Evolutionary conservation across 257 asterid genomes (phyloP).

Genomic region (Rubia yunnanensis): DNA sequence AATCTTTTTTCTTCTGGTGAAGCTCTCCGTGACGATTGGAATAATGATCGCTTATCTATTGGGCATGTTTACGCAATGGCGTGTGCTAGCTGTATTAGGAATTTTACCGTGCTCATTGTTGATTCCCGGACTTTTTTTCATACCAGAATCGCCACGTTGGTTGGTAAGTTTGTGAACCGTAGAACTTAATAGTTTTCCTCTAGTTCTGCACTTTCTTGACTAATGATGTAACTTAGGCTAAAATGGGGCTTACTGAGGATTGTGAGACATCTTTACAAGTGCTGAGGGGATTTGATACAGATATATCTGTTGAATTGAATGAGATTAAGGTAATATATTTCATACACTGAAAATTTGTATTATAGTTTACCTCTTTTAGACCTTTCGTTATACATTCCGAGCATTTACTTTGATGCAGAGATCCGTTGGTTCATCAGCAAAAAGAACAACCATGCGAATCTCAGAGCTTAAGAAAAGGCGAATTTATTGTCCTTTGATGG

Average conservation of each 20-base stretch:
- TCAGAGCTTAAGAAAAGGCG: constrained; percentile 72
- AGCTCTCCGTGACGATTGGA: constrained; percentile 84
- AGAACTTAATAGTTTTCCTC: constrained; percentile 10
- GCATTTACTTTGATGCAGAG: constrained; percentile 31
- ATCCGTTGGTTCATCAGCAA: constrained; percentile 69
- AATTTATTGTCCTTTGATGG: constrained; percentile 77
- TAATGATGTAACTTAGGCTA: constrained; percentile 42
- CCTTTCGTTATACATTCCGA: background rate
- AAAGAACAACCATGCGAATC: constrained; percentile 55
- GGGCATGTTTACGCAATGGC: constrained; percentile 76
- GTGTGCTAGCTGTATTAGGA: constrained; percentile 77
- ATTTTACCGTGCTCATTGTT: constrained; percentile 70
- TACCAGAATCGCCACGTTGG: constrained; percentile 99
- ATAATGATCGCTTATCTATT: constrained; percentile 70
- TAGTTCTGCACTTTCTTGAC: background rate
- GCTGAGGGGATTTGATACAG: constrained; percentile 74
- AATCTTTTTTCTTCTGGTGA: background rate
- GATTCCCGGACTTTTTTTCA: constrained; percentile 85
- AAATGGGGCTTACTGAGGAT: constrained; percentile 66
- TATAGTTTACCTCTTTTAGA: background rate
- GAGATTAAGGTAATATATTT: constrained; percentile 63
- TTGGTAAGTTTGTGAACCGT: constrained; percentile 52
- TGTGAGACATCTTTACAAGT: constrained; percentile 83
- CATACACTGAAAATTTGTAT: background rate
- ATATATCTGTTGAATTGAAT: constrained; percentile 58